Evolutionary conservation across 148 eudicot species (phyloP).

Genomic region (Polygonum maritimum): DNA sequence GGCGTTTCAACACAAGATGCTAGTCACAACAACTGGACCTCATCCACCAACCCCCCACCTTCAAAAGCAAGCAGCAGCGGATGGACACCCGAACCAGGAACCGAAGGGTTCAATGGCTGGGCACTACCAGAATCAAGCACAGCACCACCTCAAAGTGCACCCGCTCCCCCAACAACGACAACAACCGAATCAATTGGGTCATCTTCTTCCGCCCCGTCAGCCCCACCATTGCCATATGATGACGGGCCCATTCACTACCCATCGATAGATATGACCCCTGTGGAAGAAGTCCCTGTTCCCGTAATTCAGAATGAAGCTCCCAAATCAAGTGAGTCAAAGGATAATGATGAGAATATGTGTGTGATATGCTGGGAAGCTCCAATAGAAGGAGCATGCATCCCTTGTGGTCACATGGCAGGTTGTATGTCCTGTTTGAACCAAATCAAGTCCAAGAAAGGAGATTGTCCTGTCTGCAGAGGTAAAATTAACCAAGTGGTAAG

Average conservation of each 20-base stretch:
- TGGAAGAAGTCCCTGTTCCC: slow-evolving; percentile 30
- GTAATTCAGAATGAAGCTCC: not conserved
- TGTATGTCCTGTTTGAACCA: slow-evolving; percentile 58
- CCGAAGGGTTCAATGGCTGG: slow-evolving; percentile 48
- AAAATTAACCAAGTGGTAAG: slow-evolving; percentile 51
- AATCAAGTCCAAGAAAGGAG: slow-evolving; percentile 44
- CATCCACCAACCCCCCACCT: slow-evolving; percentile 22
- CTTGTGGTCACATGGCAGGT: slow-evolving; percentile 79
- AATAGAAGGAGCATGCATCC: slow-evolving; percentile 61
- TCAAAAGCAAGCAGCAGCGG: slow-evolving; percentile 34
- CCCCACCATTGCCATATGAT: slow-evolving; percentile 40
- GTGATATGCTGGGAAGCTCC: slow-evolving; percentile 64
- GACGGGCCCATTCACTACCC: slow-evolving; percentile 41
- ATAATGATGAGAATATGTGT: slow-evolving; percentile 26
- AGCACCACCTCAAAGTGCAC: slow-evolving; percentile 5
- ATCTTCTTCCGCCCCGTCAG: slow-evolving; percentile 32
- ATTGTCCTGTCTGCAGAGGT: slow-evolving; percentile 58
- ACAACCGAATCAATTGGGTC: slow-evolving; percentile 14
- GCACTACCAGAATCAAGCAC: slow-evolving; percentile 19
- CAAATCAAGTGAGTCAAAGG: slow-evolving; percentile 13
- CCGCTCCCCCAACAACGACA: slow-evolving; percentile 1
- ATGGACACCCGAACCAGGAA: slow-evolving; percentile 29
- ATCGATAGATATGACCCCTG: slow-evolving; percentile 29
- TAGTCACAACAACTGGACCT: slow-evolving; percentile 25
- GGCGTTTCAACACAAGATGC: slow-evolving; percentile 12